These are phyloP conservation scores for Bromus sterilis DNA, from an alignment of 176 grass and related monocot species.

Conservation along the genomic window DNA sequence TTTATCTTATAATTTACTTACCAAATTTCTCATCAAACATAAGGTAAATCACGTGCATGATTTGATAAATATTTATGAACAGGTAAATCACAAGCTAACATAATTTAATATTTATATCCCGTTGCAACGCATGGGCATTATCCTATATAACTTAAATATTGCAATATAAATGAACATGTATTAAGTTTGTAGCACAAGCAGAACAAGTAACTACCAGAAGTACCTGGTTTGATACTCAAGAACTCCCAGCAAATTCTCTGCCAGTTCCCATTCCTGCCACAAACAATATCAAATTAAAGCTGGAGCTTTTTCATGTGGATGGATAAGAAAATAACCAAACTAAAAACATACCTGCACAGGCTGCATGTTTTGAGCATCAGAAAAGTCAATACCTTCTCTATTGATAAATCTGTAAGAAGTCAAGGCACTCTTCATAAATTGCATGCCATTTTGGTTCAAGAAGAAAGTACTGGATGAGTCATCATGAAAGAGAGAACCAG, in stretches of 20 bases:
- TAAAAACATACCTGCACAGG: constrained; percentile 68
- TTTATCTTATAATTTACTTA: too few species aligned
- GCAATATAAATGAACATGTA: not conserved
- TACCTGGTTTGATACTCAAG: constrained; percentile 99
- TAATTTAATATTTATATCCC: too few species aligned
- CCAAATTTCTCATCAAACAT: too few species aligned
- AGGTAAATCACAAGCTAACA: too few species aligned
- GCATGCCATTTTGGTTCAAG: not conserved
- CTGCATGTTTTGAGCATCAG: constrained; percentile 98
- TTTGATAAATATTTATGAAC: too few species aligned
- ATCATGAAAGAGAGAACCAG: not conserved
- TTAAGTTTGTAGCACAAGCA: not conserved
- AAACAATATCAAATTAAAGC: constrained; percentile 27
- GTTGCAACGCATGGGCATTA: too few species aligned
- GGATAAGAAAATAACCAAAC: constrained; percentile 4
- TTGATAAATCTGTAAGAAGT: constrained; percentile 83
- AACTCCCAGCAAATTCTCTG: constrained; percentile 82
- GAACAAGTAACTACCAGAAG: not conserved
- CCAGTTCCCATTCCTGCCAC: constrained; percentile 92
- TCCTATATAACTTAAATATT: too few species aligned
- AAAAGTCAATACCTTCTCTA: constrained; percentile 93
- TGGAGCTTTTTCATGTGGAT: constrained; percentile 3
- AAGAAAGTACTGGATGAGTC: not conserved
- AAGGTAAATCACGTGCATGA: too few species aligned
- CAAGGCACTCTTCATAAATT: constrained; percentile 14